Evolutionary conservation across 2,329 filamentous ascomycete genomes (phyloP).

Genomic region (Neopestalotiopsis rosae): DNA sequence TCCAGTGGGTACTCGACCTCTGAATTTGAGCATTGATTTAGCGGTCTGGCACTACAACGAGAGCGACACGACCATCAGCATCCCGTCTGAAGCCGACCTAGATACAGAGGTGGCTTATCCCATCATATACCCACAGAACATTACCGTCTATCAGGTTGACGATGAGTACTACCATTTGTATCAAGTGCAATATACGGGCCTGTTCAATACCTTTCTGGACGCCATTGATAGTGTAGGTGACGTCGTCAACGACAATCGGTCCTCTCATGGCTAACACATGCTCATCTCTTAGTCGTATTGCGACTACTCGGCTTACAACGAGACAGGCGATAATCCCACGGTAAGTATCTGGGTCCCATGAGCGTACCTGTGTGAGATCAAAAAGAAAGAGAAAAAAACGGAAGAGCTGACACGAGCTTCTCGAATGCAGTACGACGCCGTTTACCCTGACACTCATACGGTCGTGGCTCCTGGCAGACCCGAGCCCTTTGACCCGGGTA

Average conservation of each 20-base stretch:
- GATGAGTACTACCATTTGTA: slow-evolving; percentile 44
- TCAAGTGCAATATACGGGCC: slow-evolving; percentile 28
- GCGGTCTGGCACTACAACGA: slow-evolving; percentile 19
- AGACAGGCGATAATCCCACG: slow-evolving; percentile 50
- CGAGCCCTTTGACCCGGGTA: slow-evolving; percentile 44
- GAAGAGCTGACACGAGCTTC: not conserved
- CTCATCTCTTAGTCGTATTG: slow-evolving; percentile 47
- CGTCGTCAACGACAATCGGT: not conserved
- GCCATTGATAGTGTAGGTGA: slow-evolving; percentile 42
- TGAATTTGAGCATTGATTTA: slow-evolving; percentile 20
- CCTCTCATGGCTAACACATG: not conserved
- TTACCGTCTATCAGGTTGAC: slow-evolving; percentile 52
- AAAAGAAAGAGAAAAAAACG: not conserved
- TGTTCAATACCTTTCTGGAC: slow-evolving; percentile 49
- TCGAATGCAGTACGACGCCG: slow-evolving; percentile 44
- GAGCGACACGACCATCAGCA: slow-evolving; percentile 9
- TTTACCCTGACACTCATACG: slow-evolving; percentile 42
- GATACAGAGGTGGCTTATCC: slow-evolving; percentile 55
- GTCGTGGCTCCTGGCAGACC: slow-evolving; percentile 36
- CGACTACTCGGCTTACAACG: slow-evolving; percentile 52
- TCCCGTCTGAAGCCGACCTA: slow-evolving; percentile 45
- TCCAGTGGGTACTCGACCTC: slow-evolving; percentile 43
- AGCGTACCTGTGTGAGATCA: not conserved
- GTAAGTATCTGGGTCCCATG: not conserved
- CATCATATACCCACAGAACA: slow-evolving; percentile 56